A percentile compares a stretch with the other conserved stretches of the same genome.
phyloP scores from a whole-genome alignment of 1,284 basidiomycete genomes.

The Malassezia cuniculi region DNA sequence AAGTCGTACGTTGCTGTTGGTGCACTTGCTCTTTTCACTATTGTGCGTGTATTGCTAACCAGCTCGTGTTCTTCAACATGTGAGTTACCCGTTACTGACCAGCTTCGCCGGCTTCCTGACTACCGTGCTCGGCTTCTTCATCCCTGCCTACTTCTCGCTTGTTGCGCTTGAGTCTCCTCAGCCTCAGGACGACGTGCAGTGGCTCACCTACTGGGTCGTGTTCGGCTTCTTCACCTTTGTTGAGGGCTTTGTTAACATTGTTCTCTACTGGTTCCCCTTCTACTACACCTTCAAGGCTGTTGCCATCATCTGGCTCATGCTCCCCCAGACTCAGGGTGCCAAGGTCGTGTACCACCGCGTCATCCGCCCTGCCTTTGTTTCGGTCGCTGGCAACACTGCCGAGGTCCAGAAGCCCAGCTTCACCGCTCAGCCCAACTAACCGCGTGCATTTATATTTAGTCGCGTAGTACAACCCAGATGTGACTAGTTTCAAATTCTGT shows the following conservation, averaged over 20 bases:
- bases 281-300: slow-evolving; percentile 71
- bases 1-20: slow-evolving; percentile 82
- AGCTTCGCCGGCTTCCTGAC: slow-evolving; percentile 44
- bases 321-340: slow-evolving; percentile 61
- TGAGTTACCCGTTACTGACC: slow-evolving; percentile 13
- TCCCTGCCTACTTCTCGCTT: slow-evolving; percentile 45
- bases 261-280: slow-evolving; percentile 59
- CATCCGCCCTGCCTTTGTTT: slow-evolving; percentile 35
- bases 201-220: slow-evolving; percentile 46
- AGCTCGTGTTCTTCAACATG: slow-evolving; percentile 48
- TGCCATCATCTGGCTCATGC: slow-evolving; percentile 71
- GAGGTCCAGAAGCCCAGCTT: slow-evolving; percentile 19
- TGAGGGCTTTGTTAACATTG: slow-evolving; percentile 40
- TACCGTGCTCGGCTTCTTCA: slow-evolving; percentile 42
- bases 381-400: slow-evolving; percentile 24
- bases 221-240: slow-evolving; percentile 44
- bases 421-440: slow-evolving; percentile 25
- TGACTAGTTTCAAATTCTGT: too few species aligned
- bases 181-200: slow-evolving; percentile 45
- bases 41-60: slow-evolving; percentile 27
- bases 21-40: slow-evolving; percentile 51
- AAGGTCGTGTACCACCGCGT: slow-evolving; percentile 42
- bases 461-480: too few species aligned
- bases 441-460: too few species aligned
- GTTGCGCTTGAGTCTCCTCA: slow-evolving; percentile 41